phyloP scores from a whole-genome alignment of 495 filamentous ascomycete genomes.

The Penicillium lividum region DNA sequence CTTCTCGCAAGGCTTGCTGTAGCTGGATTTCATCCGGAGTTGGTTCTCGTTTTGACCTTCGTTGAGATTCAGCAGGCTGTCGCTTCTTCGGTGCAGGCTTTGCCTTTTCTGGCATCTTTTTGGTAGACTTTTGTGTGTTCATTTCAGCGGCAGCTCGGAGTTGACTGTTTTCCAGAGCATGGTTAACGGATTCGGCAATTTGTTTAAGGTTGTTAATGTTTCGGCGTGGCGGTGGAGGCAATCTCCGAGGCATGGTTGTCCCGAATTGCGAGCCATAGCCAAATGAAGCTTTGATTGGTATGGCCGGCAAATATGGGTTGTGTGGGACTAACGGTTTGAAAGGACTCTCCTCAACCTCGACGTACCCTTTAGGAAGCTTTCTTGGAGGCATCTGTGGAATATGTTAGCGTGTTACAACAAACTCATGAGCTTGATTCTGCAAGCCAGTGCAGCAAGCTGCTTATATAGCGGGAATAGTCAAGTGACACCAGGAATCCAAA shows the following conservation, averaged over 20 bases:
- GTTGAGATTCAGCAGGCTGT: background rate
- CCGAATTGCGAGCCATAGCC: constrained; percentile 2
- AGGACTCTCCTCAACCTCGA: background rate
- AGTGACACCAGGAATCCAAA: background rate
- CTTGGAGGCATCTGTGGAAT: background rate
- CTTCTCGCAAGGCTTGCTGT: constrained; percentile 32
- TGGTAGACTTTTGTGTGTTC: background rate
- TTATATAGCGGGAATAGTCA: background rate
- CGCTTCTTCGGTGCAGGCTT: background rate
- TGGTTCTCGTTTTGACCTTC: constrained; percentile 33
- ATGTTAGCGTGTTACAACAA: background rate
- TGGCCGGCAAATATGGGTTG: background rate
- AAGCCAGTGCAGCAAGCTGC: background rate
- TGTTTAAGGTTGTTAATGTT: background rate
- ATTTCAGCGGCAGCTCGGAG: background rate
- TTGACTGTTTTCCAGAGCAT: constrained; percentile 4
- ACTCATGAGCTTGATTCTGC: background rate
- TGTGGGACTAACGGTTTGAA: background rate
- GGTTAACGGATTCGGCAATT: constrained; percentile 1
- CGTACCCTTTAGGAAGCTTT: constrained; percentile 2
- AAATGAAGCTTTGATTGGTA: constrained; percentile 5
- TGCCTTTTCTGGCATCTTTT: background rate
- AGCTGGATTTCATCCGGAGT: constrained; percentile 47
- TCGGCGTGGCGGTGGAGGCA: background rate
- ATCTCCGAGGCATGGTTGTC: background rate